Base-by-base conservation (phyloP, 2,329 filamentous ascomycete species). In the Beauveria sp. region DNA sequence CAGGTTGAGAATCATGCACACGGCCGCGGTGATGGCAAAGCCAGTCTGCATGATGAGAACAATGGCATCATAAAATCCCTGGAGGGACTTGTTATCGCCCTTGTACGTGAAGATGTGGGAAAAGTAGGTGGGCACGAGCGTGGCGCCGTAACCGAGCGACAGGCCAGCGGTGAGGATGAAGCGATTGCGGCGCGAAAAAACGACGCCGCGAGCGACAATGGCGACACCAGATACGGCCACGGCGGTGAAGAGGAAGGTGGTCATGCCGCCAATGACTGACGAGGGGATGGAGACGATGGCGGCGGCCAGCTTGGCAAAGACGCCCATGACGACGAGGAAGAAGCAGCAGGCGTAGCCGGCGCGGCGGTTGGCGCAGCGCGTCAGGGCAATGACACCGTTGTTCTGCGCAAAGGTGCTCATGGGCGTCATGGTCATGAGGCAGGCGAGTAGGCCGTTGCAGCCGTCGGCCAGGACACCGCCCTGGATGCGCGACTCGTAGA, bases 391-490 rank as follows among this genome's bases (percentile, higher is more conserved):
- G 57, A 93, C 89, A 42, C 90, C 90, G 71, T 93, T 93, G 77
- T 93, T 93, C 72, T 93, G 89, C 0, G 90, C 90, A 67, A 93
- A 93, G 0, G 87, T 88, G 1, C 85, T 87, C 84, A 93, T 90
- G 34, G 90, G 89, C 0, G 89, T 90, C 66, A 91, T 89, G 53
- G 90, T 93, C 77, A 87, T 89, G 38, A 95, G 81, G 1, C 86
- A 88, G 18, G 89, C 88, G 18, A 93, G 77, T 65, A 91, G 76
- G 42, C 90, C 89, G 68, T 90, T 91, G 56, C 92, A 67, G 1
- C 90, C 90, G 67, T 95, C 91, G 0, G 89, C 89, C 3, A 95
- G 74, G 18, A 93, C 83, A 40, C 90, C 90, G 14, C 90, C 90
- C 73, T 93, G 89, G 68, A 93, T 89, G 10, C 89, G 83, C 46